phyloP scores from a whole-genome alignment of 2,329 filamentous ascomycete species.

The Neurospora sp. region DNA sequence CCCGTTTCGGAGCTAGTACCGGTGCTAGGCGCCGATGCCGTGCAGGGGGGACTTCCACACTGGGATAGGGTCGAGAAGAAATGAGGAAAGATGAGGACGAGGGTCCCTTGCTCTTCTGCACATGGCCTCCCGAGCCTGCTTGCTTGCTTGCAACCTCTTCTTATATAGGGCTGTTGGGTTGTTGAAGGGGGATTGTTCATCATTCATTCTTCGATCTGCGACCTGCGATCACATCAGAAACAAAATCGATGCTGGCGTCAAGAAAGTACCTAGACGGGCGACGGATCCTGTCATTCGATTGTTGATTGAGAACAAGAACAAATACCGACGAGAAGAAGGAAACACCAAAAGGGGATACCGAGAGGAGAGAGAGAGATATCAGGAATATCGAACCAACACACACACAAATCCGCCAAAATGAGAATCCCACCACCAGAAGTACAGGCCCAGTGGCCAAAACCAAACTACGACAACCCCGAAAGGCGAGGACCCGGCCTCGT shows the following conservation, averaged over 20 bases:
- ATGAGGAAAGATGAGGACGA: no score
- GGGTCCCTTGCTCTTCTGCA: no score
- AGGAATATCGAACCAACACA: neutral
- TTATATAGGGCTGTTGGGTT: neutral
- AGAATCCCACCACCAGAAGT: slow-evolving; percentile 27
- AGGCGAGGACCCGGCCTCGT: slow-evolving; percentile 28
- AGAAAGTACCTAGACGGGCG: neutral
- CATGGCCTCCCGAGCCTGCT: no score
- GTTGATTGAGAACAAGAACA: neutral
- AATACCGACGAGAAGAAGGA: neutral
- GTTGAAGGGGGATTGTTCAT: neutral
- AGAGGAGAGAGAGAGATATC: neutral
- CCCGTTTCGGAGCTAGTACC: no score
- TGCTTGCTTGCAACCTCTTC: no score
- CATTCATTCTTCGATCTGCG: neutral
- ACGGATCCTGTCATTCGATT: neutral
- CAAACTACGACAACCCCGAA: slow-evolving; percentile 29
- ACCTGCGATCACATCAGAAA: neutral
- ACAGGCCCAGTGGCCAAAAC: slow-evolving; percentile 26
- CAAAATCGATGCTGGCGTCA: neutral
- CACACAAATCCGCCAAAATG: slow-evolving; percentile 17
- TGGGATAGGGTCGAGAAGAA: no score
- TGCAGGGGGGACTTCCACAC: no score
- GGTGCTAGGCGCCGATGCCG: no score
- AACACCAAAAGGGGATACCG: no score